Evolutionary conservation across 495 filamentous ascomycete genomes (phyloP).

Genomic region (Penicillium maclennaniae): DNA sequence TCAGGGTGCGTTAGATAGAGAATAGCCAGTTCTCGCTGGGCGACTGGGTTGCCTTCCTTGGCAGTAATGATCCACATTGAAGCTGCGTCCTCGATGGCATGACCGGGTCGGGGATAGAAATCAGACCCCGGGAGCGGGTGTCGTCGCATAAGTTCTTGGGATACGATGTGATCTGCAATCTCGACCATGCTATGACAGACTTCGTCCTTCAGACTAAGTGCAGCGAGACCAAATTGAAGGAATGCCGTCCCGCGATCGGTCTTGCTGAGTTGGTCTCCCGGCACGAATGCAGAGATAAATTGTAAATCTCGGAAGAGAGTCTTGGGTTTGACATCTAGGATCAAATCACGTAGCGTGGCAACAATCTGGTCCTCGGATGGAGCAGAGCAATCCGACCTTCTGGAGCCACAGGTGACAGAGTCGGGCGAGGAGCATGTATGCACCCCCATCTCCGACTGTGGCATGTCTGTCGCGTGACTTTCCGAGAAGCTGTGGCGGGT

Average conservation of each 20-base stretch:
- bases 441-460: constrained; percentile 15
- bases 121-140: constrained; percentile 41
- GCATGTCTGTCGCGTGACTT: constrained; percentile 5
- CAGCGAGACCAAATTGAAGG: constrained; percentile 88
- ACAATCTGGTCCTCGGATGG: constrained; percentile 61
- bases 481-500: constrained; percentile 39
- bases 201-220: constrained; percentile 83
- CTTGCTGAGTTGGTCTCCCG: constrained; percentile 73
- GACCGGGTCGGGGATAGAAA: constrained; percentile 32
- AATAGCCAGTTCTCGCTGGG: constrained; percentile 91
- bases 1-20: constrained; percentile 93
- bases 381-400: constrained; percentile 35
- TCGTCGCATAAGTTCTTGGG: constrained; percentile 39
- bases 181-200: constrained; percentile 89
- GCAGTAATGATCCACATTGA: constrained; percentile 92
- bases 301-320: constrained; percentile 94
- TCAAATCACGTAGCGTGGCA: constrained; percentile 71
- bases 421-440: constrained; percentile 28
- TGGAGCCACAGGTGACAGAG: constrained; percentile 38
- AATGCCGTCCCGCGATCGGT: constrained; percentile 88
- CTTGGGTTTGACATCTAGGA: constrained; percentile 75
- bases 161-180: constrained; percentile 48
- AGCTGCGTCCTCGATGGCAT: constrained; percentile 76
- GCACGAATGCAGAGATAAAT: constrained; percentile 90
- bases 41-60: constrained; percentile 85